These are phyloP conservation scores for Diaporthe citri DNA, from an alignment of 2,329 filamentous ascomycete genomes.

Conservation along the genomic window DNA sequence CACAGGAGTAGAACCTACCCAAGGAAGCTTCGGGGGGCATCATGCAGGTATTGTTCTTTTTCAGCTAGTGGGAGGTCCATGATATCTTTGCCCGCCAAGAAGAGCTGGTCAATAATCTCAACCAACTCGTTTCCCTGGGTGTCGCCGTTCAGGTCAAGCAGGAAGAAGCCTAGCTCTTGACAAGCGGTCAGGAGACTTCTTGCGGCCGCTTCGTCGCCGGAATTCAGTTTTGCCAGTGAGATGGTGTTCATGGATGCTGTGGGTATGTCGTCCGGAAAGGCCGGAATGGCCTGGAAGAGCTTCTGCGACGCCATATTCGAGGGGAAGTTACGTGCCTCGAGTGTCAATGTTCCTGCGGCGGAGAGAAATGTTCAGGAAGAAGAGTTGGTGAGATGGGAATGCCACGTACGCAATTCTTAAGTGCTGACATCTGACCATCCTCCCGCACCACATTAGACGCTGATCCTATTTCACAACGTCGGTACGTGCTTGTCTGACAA, in stretches of 20 bases:
- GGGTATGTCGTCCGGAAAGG: slow-evolving; percentile 42
- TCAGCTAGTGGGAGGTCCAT: slow-evolving; percentile 20
- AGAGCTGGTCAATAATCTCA: background rate
- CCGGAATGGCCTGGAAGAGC: slow-evolving; percentile 37
- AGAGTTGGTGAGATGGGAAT: background rate
- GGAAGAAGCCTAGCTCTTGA: slow-evolving; percentile 42
- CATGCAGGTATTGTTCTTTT: slow-evolving; percentile 1
- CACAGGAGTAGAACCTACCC: background rate
- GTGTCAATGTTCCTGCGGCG: too few relatives aligned
- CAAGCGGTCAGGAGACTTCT: slow-evolving; percentile 21
- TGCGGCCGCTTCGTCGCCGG: slow-evolving; percentile 25
- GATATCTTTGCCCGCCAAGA: background rate
- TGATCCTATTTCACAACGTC: background rate
- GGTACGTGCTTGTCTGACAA: background rate
- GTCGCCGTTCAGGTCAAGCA: slow-evolving; percentile 40
- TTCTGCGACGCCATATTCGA: slow-evolving; percentile 30
- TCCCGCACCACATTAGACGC: background rate
- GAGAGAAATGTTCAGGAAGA: background rate
- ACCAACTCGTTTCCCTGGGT: background rate
- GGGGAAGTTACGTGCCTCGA: rapidly evolving
- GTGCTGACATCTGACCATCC: background rate
- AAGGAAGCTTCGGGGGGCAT: slow-evolving; percentile 27
- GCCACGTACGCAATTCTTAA: background rate
- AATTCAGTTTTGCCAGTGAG: slow-evolving; percentile 21
- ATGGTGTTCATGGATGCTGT: slow-evolving; percentile 37